These are phyloP conservation scores for Arabis hirsuta DNA, from an alignment of 345 rosid species.

Conservation along the genomic window DNA sequence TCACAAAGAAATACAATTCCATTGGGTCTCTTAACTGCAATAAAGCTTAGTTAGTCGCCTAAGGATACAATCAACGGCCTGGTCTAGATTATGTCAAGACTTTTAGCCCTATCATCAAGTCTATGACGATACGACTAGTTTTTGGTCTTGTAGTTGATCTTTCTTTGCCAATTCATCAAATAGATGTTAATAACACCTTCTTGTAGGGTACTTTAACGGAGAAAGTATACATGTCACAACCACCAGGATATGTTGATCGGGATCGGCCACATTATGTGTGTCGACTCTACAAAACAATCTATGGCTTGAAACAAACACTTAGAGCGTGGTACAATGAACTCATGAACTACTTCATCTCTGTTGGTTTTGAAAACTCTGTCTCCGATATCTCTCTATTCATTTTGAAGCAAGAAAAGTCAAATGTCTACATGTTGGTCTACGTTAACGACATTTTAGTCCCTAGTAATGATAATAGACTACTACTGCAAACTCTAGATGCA, in stretches of 20 bases:
- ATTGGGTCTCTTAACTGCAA: not conserved
- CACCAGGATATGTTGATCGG: not conserved
- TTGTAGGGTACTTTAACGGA: not conserved
- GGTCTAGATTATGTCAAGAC: not conserved
- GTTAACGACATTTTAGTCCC: too few relatives aligned
- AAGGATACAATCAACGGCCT: not conserved
- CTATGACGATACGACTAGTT: not conserved
- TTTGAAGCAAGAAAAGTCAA: too few relatives aligned
- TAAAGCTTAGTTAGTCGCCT: not conserved
- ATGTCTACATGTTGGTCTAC: too few relatives aligned
- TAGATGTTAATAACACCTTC: not conserved
- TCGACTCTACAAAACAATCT: too few relatives aligned
- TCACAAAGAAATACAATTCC: not conserved
- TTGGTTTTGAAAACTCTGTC: too few relatives aligned
- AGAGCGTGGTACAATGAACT: too few relatives aligned
- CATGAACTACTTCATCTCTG: too few relatives aligned
- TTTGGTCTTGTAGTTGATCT: not conserved
- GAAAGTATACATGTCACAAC: not conserved
- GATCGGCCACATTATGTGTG: too few relatives aligned
- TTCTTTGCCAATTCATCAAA: not conserved
- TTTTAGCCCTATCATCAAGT: not conserved
- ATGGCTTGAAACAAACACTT: too few relatives aligned
- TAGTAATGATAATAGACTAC: too few relatives aligned
- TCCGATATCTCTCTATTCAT: too few relatives aligned
- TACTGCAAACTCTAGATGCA: too few relatives aligned